phyloP scores from a whole-genome alignment of 225 moss, liverwort and hornwort genomes.

The Polytrichum commune region DNA sequence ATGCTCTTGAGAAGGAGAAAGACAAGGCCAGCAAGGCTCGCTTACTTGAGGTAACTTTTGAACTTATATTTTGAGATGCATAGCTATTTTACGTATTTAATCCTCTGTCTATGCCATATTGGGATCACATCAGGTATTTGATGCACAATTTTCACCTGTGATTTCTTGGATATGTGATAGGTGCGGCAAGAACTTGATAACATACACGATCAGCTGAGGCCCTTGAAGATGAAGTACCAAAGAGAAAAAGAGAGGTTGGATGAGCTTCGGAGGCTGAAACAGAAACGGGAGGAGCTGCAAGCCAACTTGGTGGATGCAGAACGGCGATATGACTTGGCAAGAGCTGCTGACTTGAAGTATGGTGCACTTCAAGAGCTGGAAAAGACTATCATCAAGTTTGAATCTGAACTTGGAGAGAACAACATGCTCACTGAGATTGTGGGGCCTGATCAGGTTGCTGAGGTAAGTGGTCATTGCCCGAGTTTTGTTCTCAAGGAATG shows the following conservation, averaged over 20 bases:
- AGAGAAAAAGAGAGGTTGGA: constrained; percentile 88
- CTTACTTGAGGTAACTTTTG: constrained; percentile 53
- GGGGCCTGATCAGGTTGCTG: constrained; percentile 84
- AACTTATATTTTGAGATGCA: too few relatives aligned
- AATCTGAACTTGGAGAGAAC: constrained; percentile 82
- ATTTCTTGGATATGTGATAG: constrained; percentile 1
- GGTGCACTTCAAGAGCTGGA: constrained; percentile 83
- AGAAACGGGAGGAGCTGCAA: constrained; percentile 74
- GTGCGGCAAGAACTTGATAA: constrained; percentile 60
- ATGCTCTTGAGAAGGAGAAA: constrained; percentile 93
- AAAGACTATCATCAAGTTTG: constrained; percentile 57
- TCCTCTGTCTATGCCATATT: too few relatives aligned
- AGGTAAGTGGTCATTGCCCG: constrained; percentile 24
- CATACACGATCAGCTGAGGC: constrained; percentile 67
- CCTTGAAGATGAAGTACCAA: constrained; percentile 89
- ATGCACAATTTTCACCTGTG: too few relatives aligned
- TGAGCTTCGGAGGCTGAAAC: constrained; percentile 73
- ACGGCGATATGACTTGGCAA: constrained; percentile 87
- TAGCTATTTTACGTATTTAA: too few relatives aligned
- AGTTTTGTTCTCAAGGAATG: too few relatives aligned
- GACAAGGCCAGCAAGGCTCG: constrained; percentile 96
- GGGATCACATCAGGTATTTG: neutral
- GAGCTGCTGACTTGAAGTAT: constrained; percentile 88
- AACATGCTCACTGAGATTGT: constrained; percentile 93
- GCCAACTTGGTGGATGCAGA: constrained; percentile 77